Evolutionary conservation across 345 rosid species (phyloP).

Genomic region (Eucalyptus guilfoylei): DNA sequence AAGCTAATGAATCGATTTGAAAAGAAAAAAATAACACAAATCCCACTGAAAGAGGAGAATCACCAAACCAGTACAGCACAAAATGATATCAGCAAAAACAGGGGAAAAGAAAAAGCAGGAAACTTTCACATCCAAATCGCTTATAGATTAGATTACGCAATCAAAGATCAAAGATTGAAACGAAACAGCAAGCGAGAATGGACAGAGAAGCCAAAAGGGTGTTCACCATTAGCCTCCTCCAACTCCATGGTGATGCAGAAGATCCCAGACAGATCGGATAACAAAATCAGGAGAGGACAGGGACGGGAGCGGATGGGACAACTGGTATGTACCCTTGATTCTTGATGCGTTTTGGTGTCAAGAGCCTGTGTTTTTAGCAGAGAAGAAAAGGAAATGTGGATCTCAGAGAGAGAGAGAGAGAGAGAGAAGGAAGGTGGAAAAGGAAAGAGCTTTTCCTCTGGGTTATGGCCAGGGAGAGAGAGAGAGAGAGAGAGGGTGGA

Average conservation of each 20-base stretch:
- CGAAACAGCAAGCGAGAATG: not conserved
- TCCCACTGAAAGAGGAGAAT: not conserved
- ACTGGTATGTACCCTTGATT: not conserved
- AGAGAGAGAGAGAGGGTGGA: not conserved
- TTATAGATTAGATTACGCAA: not conserved
- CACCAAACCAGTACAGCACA: not conserved
- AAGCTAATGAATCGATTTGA: not conserved
- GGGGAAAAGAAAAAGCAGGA: not conserved
- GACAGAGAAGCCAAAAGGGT: too few species aligned
- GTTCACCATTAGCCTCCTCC: slow-evolving; percentile 21
- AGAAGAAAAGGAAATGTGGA: not conserved
- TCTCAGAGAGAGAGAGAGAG: not conserved
- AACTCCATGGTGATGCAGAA: not conserved
- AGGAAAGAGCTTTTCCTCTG: not conserved
- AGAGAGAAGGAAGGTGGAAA: not conserved
- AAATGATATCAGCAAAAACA: not conserved
- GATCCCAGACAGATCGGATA: not conserved
- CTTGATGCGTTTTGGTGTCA: not conserved
- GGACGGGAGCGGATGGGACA: not conserved
- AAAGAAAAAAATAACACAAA: not conserved
- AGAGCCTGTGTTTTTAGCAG: not conserved
- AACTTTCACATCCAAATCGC: not conserved
- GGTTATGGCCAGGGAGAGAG: not conserved
- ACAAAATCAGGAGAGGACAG: not conserved
- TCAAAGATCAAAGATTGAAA: not conserved